Evolutionary conservation across 257 asterid species (phyloP).

Genomic region (Craterostigma plantagineum): DNA sequence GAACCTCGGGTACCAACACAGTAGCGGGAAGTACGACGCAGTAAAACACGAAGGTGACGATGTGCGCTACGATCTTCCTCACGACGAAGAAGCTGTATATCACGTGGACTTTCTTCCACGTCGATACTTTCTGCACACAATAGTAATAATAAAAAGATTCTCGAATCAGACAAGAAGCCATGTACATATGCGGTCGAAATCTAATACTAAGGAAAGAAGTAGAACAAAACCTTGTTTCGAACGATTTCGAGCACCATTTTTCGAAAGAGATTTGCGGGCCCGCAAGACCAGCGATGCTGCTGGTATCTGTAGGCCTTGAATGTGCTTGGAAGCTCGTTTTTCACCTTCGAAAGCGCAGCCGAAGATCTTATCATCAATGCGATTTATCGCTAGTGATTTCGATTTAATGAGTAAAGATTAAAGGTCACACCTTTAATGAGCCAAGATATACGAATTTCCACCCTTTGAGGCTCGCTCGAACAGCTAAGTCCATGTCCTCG

Average conservation of each 20-base stretch:
- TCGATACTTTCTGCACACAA: slow-evolving; percentile 56
- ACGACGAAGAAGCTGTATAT: slow-evolving; percentile 91
- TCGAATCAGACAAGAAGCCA: too few relatives aligned
- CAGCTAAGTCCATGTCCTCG: slow-evolving; percentile 98
- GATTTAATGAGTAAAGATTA: too few relatives aligned
- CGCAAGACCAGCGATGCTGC: slow-evolving; percentile 99
- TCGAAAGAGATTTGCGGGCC: slow-evolving; percentile 83
- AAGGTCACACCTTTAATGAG: slow-evolving; percentile 25
- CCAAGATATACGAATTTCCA: slow-evolving; percentile 89
- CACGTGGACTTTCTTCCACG: slow-evolving; percentile 77
- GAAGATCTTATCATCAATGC: too few relatives aligned
- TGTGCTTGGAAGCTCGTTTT: slow-evolving; percentile 90
- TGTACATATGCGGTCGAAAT: too few relatives aligned
- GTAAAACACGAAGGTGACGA: slow-evolving; percentile 65
- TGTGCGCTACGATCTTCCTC: slow-evolving; percentile 76
- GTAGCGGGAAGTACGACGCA: slow-evolving; percentile 73
- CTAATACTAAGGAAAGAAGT: too few relatives aligned
- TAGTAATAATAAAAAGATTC: not conserved
- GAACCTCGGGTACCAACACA: slow-evolving; percentile 75
- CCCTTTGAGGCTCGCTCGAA: slow-evolving; percentile 88
- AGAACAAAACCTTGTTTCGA: slow-evolving; percentile 52
- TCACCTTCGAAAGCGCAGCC: slow-evolving; percentile 38
- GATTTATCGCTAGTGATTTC: too few relatives aligned
- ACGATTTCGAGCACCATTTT: slow-evolving; percentile 70
- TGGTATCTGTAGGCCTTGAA: slow-evolving; percentile 85